Evolutionary conservation across 2,329 filamentous ascomycete genomes (phyloP).

Genomic region (Magnaporthiopsis incrustans): DNA sequence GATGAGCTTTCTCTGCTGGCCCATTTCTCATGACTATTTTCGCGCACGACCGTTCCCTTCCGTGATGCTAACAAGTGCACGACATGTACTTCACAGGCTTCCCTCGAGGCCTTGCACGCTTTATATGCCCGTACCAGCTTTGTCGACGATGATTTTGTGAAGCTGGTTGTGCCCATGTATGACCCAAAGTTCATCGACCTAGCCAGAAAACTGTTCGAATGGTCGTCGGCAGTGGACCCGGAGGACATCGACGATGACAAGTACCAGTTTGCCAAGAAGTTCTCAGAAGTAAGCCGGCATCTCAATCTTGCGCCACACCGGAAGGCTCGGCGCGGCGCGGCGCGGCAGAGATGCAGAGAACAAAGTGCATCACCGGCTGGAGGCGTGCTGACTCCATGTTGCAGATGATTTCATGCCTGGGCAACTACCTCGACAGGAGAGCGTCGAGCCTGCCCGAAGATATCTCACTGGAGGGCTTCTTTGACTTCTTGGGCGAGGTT

Average conservation of each 20-base stretch:
- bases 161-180: slow-evolving; percentile 74
- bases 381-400: slow-evolving; percentile 5
- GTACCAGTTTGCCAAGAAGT: slow-evolving; percentile 86
- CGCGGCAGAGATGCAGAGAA: neutral
- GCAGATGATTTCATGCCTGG: slow-evolving; percentile 80
- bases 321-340: no score
- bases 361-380: neutral
- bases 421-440: slow-evolving; percentile 75
- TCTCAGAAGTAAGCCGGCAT: slow-evolving; percentile 64
- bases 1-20: neutral
- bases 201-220: slow-evolving; percentile 67
- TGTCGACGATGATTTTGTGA: slow-evolving; percentile 67
- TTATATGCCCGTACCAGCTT: slow-evolving; percentile 71
- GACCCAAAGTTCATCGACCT: slow-evolving; percentile 61
- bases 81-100: slow-evolving; percentile 42
- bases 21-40: neutral
- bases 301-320: neutral
- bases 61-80: neutral
- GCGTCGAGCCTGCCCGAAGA: slow-evolving; percentile 56
- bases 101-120: slow-evolving; percentile 75
- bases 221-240: slow-evolving; percentile 64
- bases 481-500: slow-evolving; percentile 71
- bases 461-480: slow-evolving; percentile 62
- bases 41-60: neutral
- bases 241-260: slow-evolving; percentile 84